Conservation (phyloP, 495 filamentous ascomycete species). For the Durotheca rogersii region DNA sequence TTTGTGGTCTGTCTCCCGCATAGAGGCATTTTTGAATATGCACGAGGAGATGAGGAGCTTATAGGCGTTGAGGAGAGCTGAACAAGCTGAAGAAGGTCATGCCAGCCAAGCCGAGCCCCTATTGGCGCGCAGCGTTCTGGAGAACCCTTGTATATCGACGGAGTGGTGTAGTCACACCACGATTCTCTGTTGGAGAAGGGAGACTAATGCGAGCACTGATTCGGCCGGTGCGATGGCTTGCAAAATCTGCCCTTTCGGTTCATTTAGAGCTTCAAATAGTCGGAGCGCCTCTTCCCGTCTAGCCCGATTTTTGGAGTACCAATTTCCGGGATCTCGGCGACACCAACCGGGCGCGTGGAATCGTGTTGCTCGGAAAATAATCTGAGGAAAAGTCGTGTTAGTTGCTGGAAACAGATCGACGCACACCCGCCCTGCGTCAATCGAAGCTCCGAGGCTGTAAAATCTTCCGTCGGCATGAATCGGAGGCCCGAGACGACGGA, state of each 20-base stretch:
- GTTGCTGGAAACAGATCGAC: no score
- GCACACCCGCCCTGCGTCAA: no score
- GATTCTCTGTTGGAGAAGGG: neutral
- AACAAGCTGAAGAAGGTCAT: slow-evolving; percentile 10
- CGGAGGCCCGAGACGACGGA: neutral
- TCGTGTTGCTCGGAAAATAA: no score
- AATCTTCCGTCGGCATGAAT: neutral
- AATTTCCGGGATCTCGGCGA: no score
- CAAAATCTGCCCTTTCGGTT: neutral
- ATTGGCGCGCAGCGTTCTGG: slow-evolving; percentile 2
- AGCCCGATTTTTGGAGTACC: no score
- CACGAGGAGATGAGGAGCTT: neutral
- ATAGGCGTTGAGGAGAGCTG: slow-evolving; percentile 7
- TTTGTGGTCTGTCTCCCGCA: no score
- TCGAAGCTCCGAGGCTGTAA: neutral
- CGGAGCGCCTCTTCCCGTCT: no score
- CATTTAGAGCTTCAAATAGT: neutral
- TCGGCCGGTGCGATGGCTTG: neutral
- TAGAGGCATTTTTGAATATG: neutral
- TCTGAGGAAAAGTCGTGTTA: neutral
- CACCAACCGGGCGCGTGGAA: no score
- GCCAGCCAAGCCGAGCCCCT: neutral
- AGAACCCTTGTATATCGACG: neutral
- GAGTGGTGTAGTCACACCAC: neutral
- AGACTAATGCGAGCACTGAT: neutral